Evolutionary conservation across 2,329 filamentous ascomycete genomes (phyloP).

Genomic region (Pseudogymnoascus sp.): DNA sequence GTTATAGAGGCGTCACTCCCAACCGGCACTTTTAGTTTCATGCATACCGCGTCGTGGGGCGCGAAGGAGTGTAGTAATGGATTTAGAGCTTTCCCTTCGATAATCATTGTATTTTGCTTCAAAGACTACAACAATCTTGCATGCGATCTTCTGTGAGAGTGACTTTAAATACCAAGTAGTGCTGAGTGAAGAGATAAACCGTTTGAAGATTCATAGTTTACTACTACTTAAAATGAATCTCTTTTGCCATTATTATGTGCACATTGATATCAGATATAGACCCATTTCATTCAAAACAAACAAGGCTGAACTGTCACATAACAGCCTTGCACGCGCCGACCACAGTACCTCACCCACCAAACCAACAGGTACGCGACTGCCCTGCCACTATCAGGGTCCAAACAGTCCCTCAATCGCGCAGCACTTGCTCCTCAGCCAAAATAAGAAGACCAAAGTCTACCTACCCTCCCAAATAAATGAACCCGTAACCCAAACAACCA

Average conservation of each 20-base stretch:
- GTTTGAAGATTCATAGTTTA: too few relatives aligned
- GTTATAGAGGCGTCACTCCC: slow-evolving; percentile 7
- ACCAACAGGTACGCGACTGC: slow-evolving; percentile 6
- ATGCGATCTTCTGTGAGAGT: neutral
- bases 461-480: neutral
- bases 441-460: neutral
- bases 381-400: neutral
- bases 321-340: neutral
- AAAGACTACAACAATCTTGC: neutral
- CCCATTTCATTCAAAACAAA: neutral
- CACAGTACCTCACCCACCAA: neutral
- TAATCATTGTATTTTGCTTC: slow-evolving; percentile 5
- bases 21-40: slow-evolving; percentile 6
- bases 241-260: neutral
- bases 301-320: neutral
- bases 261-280: neutral
- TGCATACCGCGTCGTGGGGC: slow-evolving; percentile 3
- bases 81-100: slow-evolving; percentile 8
- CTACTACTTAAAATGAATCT: neutral
- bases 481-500: neutral
- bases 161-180: too few relatives aligned
- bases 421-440: neutral
- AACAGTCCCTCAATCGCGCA: slow-evolving; percentile 9
- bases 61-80: slow-evolving; percentile 6
- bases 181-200: too few relatives aligned